Evolutionary conservation across 352 stramenopile species (phyloP), one percentile per base, ranked within the genome.

Genomic region (Phytopythium litorale): DNA sequence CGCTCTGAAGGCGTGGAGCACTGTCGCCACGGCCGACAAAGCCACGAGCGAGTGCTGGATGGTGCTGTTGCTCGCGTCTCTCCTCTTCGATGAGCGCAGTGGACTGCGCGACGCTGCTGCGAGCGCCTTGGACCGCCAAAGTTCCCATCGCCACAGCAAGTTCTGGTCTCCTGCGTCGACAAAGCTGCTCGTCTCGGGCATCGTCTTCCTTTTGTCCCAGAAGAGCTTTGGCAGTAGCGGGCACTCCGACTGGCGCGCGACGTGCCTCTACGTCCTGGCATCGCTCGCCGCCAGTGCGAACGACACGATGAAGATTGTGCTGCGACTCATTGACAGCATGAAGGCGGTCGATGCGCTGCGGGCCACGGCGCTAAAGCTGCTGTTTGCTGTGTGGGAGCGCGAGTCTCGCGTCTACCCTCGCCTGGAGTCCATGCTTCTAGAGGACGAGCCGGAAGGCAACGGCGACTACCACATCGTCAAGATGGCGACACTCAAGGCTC

Each of bases 261-360:
- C 67, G 46, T 72, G 64, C 7, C 78, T 88, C 56, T 84, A 79
- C 55, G 75, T 76, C 19, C 62, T 88, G 16, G 78, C 72, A 40
- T 71, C 63, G 19, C 58, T 87, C 11, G 78, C 71, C 16, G 72
- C 77, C 46, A 73, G 66, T 19, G 85, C 78, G 43, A 87, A 76
- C 16, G 84, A 91, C 11, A 89, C 81, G 23, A 91, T 93, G 81
- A 87, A 84, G 49, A 76, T 89, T 16, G 65, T 89, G 5, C 76
- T 93, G 58, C 78, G 81, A 45, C 66, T 90, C 7, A 75, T 93
- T 58, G 83, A 91, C 53, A 75, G 70, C 45, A 81, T 91, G 79
- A 72, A 73, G 33, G 48, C 52, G 1, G 69, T 68, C 1, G 46
- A 42, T 30, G 64, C 61, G 9, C 77, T 77, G 62, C 75, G 73